Evolutionary conservation across 2,329 filamentous ascomycete genomes (phyloP).

Genomic region (Lachnellula hyalina): DNA sequence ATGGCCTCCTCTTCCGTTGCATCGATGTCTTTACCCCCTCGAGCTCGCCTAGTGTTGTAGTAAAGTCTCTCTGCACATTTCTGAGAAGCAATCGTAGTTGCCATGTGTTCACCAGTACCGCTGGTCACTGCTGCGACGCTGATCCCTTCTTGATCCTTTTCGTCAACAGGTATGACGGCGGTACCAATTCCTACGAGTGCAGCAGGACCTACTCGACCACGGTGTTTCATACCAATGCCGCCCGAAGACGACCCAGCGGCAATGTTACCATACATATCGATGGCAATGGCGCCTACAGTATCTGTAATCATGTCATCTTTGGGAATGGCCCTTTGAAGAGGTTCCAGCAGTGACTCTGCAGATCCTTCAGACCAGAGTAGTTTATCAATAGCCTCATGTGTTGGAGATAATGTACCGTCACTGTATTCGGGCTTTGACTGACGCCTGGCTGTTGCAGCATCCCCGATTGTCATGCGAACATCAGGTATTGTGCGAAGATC

Average conservation of each 20-base stretch:
- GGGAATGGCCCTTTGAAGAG: slow-evolving; percentile 2
- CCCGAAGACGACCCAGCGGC: slow-evolving; percentile 94
- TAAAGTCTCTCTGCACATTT: slow-evolving; percentile 84
- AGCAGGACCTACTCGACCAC: slow-evolving; percentile 84
- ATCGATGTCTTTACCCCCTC: slow-evolving; percentile 55
- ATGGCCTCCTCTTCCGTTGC: slow-evolving; percentile 76
- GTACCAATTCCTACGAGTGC: slow-evolving; percentile 90
- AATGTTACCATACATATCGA: slow-evolving; percentile 80
- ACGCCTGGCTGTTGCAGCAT: neutral
- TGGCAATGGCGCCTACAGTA: slow-evolving; percentile 91
- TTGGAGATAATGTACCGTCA: slow-evolving; percentile 26
- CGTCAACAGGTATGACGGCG: slow-evolving; percentile 74
- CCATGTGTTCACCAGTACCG: slow-evolving; percentile 97
- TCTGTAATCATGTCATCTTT: slow-evolving; percentile 68
- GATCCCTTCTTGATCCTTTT: slow-evolving; percentile 61
- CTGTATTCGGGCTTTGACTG: slow-evolving; percentile 13
- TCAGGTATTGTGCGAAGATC: slow-evolving; percentile 15
- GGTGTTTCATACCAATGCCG: slow-evolving; percentile 97
- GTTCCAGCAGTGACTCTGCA: slow-evolving; percentile 14
- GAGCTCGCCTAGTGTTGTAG: slow-evolving; percentile 56
- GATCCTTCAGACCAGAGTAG: slow-evolving; percentile 17
- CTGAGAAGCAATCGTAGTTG: slow-evolving; percentile 85
- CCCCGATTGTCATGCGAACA: slow-evolving; percentile 12
- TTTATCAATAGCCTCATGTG: slow-evolving; percentile 1
- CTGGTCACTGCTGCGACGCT: slow-evolving; percentile 83